A percentile compares a stretch with the other conserved stretches of the same genome.
Conservation (phyloP, 495 filamentous ascomycete genomes). For the Saxispiralis lemnorum region DNA sequence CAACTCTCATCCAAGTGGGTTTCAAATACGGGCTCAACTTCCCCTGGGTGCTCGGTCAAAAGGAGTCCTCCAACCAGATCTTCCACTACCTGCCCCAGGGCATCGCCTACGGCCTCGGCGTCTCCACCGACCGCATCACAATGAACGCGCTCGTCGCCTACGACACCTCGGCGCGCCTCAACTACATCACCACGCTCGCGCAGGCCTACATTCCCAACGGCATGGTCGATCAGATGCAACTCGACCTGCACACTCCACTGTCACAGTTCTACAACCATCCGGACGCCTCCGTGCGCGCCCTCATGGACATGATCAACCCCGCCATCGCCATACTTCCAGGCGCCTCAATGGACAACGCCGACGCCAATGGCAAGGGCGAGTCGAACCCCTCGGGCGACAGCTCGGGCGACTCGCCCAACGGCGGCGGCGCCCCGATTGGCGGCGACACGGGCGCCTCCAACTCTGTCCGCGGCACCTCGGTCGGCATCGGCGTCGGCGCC, state of each 20-base stretch:
- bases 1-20: conserved; percentile 61
- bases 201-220: conserved; percentile 52
- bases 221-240: conserved; percentile 41
- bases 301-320: conserved; percentile 71
- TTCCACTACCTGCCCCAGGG: conserved; percentile 65
- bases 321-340: conserved; percentile 61
- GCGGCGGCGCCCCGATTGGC: conserved; percentile 28
- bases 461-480: conserved; percentile 54
- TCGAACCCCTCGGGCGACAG: conserved; percentile 18
- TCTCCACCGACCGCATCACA: conserved; percentile 32
- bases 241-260: conserved; percentile 48
- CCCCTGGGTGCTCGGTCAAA: conserved; percentile 51
- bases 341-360: conserved; percentile 33
- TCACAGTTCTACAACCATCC: conserved; percentile 57
- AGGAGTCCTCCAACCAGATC: conserved; percentile 64
- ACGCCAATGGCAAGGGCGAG: conserved; percentile 17
- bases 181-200: conserved; percentile 73
- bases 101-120: conserved; percentile 45
- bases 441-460: conserved; percentile 32
- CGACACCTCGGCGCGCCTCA: conserved; percentile 48
- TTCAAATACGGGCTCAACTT: conserved; percentile 70
- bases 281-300: conserved; percentile 37
- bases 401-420: conserved; percentile 9
- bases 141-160: conserved; percentile 64
- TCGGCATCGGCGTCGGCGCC: conserved; percentile 64